Evolutionary conservation across 2,329 filamentous ascomycete genomes (phyloP).

Genomic region (Cordyceps militaris): DNA sequence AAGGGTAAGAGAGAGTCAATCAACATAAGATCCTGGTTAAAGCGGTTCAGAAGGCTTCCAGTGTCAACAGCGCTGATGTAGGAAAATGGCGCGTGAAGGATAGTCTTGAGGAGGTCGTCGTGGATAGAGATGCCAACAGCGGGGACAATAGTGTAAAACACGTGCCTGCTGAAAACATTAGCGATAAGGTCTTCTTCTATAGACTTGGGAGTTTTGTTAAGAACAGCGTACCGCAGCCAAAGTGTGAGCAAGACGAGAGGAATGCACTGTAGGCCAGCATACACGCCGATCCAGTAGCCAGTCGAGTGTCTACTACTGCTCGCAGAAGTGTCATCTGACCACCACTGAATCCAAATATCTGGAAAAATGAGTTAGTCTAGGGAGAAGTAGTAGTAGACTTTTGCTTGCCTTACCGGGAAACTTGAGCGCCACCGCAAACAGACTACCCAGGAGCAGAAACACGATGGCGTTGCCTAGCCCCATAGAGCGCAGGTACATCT

Average conservation of each 20-base stretch:
- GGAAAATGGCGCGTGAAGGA: not conserved
- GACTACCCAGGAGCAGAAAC: not conserved
- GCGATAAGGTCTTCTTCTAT: not conserved
- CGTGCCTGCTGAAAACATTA: not conserved
- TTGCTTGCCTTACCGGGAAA: not conserved
- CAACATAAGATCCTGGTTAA: slow-evolving; percentile 5
- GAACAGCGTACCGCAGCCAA: not conserved
- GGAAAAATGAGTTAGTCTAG: too few species aligned
- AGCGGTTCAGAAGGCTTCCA: slow-evolving; percentile 1
- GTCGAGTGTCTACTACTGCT: not conserved
- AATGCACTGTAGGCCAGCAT: not conserved
- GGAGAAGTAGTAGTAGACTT: too few species aligned
- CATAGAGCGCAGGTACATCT: slow-evolving; percentile 2
- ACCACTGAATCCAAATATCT: slow-evolving; percentile 8
- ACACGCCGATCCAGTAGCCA: not conserved
- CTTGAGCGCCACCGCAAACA: not conserved
- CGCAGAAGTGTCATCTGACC: not conserved
- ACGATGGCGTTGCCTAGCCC: not conserved
- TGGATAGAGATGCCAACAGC: not conserved
- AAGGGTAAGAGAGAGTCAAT: not conserved
- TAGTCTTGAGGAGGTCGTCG: not conserved
- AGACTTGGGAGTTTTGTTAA: not conserved
- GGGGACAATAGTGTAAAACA: not conserved
- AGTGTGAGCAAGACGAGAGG: not conserved
- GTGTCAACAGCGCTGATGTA: not conserved